Evolutionary conservation across 257 asterid genomes (phyloP).

Genomic region (Fraxinus excelsior): DNA sequence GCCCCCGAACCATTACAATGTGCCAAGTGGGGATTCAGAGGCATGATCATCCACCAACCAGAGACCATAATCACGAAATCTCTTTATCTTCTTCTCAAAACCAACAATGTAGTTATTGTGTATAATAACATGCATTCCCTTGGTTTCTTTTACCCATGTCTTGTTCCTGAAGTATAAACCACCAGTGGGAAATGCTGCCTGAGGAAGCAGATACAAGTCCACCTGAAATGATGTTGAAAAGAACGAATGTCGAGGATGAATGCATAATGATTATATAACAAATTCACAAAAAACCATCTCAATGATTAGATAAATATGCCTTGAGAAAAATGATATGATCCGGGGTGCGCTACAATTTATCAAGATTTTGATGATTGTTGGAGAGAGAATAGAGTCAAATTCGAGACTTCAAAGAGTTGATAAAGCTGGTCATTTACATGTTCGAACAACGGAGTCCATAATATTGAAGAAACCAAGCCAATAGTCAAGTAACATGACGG

Average conservation of each 20-base stretch:
- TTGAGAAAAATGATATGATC: no score
- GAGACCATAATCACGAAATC: constrained; percentile 79
- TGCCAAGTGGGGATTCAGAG: constrained; percentile 88
- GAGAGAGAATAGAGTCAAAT: no score
- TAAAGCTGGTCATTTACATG: no score
- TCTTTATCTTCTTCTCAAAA: constrained; percentile 82
- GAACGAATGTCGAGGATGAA: constrained; percentile 1
- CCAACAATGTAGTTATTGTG: constrained; percentile 92
- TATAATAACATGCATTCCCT: constrained; percentile 84
- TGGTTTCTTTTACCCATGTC: constrained; percentile 89
- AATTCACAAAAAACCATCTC: not conserved
- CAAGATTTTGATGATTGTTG: no score
- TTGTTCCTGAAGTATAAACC: constrained; percentile 94
- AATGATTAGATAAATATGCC: not conserved
- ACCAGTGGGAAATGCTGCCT: constrained; percentile 91
- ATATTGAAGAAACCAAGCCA: no score
- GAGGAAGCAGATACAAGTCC: constrained; percentile 89
- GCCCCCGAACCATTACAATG: constrained; percentile 34
- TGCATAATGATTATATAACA: not conserved
- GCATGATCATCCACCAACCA: constrained; percentile 88
- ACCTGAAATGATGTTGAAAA: constrained; percentile 52
- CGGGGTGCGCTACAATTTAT: no score
- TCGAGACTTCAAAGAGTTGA: no score
- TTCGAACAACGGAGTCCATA: no score
- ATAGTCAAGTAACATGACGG: no score